These are phyloP conservation scores for Coelastrella sp. DNA, from an alignment of 139 green algal species.

Conservation along the genomic window DNA sequence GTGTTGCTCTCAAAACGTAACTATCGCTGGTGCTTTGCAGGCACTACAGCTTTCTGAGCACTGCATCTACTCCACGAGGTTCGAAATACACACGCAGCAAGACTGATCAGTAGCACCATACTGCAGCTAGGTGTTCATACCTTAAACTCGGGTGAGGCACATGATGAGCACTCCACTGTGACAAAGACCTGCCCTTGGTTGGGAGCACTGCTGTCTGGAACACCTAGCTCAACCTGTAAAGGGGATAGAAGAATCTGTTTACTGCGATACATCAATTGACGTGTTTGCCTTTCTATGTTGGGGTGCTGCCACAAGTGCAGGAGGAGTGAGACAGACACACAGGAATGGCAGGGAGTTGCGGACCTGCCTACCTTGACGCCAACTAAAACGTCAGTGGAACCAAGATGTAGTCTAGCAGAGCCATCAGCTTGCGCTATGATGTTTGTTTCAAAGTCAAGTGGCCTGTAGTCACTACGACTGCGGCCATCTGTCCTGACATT, in stretches of 20 bases:
- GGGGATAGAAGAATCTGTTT: too few relatives aligned
- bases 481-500: constrained; percentile 76
- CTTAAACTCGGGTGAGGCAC: constrained; percentile 80
- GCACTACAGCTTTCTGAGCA: not conserved
- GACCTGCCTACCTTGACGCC: constrained; percentile 79
- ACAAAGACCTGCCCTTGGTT: constrained; percentile 73
- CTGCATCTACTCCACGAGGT: too few relatives aligned
- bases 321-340: not conserved
- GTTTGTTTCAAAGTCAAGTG: constrained; percentile 72
- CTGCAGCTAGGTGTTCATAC: constrained; percentile 41
- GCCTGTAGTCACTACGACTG: constrained; percentile 64
- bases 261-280: too few relatives aligned
- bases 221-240: constrained; percentile 70
- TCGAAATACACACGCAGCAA: too few relatives aligned
- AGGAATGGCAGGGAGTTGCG: not conserved
- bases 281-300: too few relatives aligned
- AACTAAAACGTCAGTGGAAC: constrained; percentile 85
- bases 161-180: constrained; percentile 83
- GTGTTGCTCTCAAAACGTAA: too few relatives aligned
- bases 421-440: constrained; percentile 83
- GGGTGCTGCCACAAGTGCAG: not conserved
- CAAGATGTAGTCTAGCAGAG: constrained; percentile 79
- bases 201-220: constrained; percentile 53
- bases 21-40: too few relatives aligned
- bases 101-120: too few relatives aligned